Evolutionary conservation across 768 basidiomycete genomes (phyloP).

Genomic region (Hemileccinum rubropunctum): DNA sequence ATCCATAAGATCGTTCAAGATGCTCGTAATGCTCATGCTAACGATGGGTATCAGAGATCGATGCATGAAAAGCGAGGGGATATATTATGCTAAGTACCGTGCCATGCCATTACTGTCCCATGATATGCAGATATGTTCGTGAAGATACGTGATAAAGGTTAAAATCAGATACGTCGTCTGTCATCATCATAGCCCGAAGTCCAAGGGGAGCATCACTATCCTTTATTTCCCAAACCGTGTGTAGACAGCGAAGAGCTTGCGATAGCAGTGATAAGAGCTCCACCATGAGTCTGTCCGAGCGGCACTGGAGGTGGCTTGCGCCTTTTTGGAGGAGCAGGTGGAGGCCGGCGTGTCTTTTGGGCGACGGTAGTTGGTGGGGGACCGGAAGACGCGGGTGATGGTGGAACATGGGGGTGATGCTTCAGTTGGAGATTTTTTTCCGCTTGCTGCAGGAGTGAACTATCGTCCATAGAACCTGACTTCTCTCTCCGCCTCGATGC

Average conservation of each 20-base stretch:
- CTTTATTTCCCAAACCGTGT: slow-evolving; percentile 18
- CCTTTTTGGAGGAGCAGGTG: slow-evolving; percentile 66
- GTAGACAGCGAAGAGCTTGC: slow-evolving; percentile 35
- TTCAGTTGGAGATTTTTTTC: slow-evolving; percentile 19
- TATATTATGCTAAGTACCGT: slow-evolving; percentile 13
- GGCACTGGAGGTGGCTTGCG: slow-evolving; percentile 74
- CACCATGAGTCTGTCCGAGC: slow-evolving; percentile 44
- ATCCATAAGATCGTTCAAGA: too few relatives aligned
- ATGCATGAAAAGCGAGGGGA: slow-evolving; percentile 2
- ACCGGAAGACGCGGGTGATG: slow-evolving; percentile 20
- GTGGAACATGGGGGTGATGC: slow-evolving; percentile 11
- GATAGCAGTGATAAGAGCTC: slow-evolving; percentile 60
- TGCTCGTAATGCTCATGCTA: slow-evolving; percentile 2
- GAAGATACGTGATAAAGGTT: slow-evolving; percentile 10
- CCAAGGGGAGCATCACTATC: slow-evolving; percentile 1
- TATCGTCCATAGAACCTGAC: slow-evolving; percentile 26
- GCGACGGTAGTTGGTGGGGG: slow-evolving; percentile 17
- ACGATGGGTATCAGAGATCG: slow-evolving; percentile 6
- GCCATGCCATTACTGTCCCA: slow-evolving; percentile 12
- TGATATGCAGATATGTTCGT: slow-evolving; percentile 18
- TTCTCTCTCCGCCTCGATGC: slow-evolving; percentile 24
- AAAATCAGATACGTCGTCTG: slow-evolving; percentile 7
- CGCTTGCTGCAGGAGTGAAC: slow-evolving; percentile 15
- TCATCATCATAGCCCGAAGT: slow-evolving; percentile 1
- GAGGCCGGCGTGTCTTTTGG: slow-evolving; percentile 45